phyloP scores from a whole-genome alignment of 768 basidiomycete species.

The Pleurotus eryngii region DNA sequence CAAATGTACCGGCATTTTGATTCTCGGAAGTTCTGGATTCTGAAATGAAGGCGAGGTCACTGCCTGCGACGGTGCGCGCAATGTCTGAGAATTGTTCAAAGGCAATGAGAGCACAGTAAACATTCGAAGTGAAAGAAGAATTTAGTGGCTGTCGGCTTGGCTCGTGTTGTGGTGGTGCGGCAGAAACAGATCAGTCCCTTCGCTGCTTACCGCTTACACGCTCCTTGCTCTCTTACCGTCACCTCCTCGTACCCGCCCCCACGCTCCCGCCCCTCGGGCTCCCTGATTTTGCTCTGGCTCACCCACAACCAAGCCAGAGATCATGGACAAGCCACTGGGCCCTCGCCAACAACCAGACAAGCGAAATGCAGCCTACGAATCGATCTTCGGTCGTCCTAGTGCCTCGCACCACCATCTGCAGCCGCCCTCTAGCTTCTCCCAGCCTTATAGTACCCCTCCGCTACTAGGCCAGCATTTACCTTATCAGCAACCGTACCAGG shows the following conservation, averaged over 20 bases:
- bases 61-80: background rate
- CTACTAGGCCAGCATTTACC: constrained; percentile 23
- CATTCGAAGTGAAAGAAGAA: background rate
- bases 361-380: constrained; percentile 78
- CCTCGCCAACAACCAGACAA: constrained; percentile 65
- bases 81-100: background rate
- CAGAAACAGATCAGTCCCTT: constrained; percentile 4
- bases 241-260: constrained; percentile 1
- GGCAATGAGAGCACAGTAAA: background rate
- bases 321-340: constrained; percentile 52
- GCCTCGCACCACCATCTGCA: constrained; percentile 46
- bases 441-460: constrained; percentile 22
- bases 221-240: constrained; percentile 2
- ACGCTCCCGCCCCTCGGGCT: background rate
- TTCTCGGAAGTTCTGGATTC: background rate
- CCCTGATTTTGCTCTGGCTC: background rate
- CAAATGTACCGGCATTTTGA: background rate
- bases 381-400: constrained; percentile 81
- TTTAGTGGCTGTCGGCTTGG: constrained; percentile 4
- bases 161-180: background rate
- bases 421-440: constrained; percentile 16
- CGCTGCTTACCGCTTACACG: constrained; percentile 4
- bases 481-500: constrained; percentile 36
- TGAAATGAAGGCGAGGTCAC: background rate
- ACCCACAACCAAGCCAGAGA: background rate